These are phyloP conservation scores for Geotrichum citri-aurantii DNA, from an alignment of 1,139 yeast species.

Conservation along the genomic window DNA sequence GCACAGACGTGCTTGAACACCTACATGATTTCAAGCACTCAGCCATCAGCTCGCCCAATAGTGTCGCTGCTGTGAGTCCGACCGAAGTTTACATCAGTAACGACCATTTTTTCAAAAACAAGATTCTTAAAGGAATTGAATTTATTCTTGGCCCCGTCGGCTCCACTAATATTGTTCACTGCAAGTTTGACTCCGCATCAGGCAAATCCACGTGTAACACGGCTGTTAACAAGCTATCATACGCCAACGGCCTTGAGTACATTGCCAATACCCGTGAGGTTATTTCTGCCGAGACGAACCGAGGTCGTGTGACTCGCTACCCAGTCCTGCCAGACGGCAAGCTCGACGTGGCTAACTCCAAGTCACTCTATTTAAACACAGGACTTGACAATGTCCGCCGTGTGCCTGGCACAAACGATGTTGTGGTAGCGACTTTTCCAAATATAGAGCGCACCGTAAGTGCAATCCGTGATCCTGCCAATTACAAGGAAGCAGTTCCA, in stretches of 20 bases:
- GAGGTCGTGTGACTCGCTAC: constrained; percentile 17
- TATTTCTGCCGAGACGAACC: constrained; percentile 17
- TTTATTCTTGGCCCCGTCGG: constrained; percentile 14
- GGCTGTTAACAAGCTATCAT: constrained; percentile 13
- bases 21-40: constrained; percentile 16
- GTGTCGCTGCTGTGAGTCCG: constrained; percentile 19
- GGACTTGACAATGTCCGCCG: constrained; percentile 20
- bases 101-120: constrained; percentile 19
- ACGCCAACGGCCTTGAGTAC: constrained; percentile 21
- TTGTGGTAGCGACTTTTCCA: constrained; percentile 21
- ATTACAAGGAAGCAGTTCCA: constrained; percentile 5
- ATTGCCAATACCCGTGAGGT: constrained; percentile 12
- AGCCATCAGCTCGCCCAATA: constrained; percentile 20
- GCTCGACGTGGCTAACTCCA: background rate
- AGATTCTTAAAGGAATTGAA: constrained; percentile 11
- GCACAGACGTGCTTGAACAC: constrained; percentile 13
- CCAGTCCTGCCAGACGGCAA: constrained; percentile 7
- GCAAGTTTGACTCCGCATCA: constrained; percentile 6
- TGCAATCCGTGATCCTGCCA: constrained; percentile 9
- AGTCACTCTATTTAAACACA: background rate
- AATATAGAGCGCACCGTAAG: constrained; percentile 6
- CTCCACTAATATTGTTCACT: constrained; percentile 17
- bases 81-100: constrained; percentile 20
- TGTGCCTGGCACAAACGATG: constrained; percentile 20
- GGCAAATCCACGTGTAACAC: constrained; percentile 13